A percentile compares a stretch with the other conserved stretches of the same genome.
Evolutionary conservation across 2,329 filamentous ascomycete genomes (phyloP).

Genomic region (Talaromyces sp.): DNA sequence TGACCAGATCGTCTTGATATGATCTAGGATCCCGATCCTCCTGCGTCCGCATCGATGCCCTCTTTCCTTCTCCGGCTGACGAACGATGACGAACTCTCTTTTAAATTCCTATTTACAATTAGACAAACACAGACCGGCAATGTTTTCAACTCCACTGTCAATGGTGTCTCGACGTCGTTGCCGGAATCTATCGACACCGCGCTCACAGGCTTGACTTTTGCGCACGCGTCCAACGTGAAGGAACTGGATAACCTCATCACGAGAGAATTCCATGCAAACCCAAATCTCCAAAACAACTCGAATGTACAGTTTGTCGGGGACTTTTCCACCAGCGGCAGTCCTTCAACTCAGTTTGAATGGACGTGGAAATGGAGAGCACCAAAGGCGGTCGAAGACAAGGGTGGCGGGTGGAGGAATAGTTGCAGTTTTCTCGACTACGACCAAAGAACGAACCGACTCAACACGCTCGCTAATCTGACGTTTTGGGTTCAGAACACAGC

Average conservation of each 20-base stretch:
- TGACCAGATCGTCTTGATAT: background rate
- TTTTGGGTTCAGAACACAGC: constrained; percentile 81
- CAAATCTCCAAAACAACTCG: constrained; percentile 93
- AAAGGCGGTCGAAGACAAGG: constrained; percentile 70
- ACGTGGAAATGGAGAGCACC: constrained; percentile 96
- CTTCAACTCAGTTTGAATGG: constrained; percentile 87
- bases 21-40: constrained; percentile 67
- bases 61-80: constrained; percentile 78
- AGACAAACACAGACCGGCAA: constrained; percentile 46
- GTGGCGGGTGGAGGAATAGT: constrained; percentile 89
- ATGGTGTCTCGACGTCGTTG: constrained; percentile 46
- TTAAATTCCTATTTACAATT: constrained; percentile 87
- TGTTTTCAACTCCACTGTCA: constrained; percentile 46
- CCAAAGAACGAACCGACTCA: constrained; percentile 78
- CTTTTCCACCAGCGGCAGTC: constrained; percentile 74
- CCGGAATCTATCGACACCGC: constrained; percentile 59
- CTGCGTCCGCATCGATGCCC: constrained; percentile 44
- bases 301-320: constrained; percentile 96
- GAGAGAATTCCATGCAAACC: constrained; percentile 91
- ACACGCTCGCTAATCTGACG: constrained; percentile 85
- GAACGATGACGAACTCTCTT: constrained; percentile 87
- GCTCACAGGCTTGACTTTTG: constrained; percentile 85
- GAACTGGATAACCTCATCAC: constrained; percentile 94
- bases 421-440: constrained; percentile 99
- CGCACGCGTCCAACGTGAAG: constrained; percentile 75